A percentile compares a stretch with the other conserved stretches of the same genome.
These are phyloP conservation scores for Vigna radiata DNA, from an alignment of 306 rosid genomes.

Conservation along the genomic window DNA sequence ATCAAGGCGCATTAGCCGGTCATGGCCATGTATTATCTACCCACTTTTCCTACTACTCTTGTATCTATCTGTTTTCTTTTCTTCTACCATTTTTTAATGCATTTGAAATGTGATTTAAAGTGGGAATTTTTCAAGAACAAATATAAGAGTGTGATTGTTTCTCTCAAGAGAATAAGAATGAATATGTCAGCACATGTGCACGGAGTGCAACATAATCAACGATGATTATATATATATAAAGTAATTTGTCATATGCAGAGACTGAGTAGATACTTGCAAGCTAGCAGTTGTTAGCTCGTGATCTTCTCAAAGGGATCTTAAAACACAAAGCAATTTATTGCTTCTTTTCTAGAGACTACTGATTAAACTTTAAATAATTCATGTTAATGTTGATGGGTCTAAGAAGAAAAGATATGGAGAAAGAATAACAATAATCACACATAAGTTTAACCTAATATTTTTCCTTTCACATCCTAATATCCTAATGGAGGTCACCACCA, in stretches of 20 bases:
- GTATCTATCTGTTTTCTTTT: neutral
- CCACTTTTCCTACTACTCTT: conserved; percentile 4
- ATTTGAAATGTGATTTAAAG: neutral
- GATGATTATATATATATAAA: neutral
- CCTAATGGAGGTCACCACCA: too few species aligned
- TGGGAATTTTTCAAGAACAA: neutral
- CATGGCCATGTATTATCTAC: neutral
- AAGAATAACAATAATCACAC: too few species aligned
- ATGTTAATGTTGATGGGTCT: too few species aligned
- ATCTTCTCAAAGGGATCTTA: neutral
- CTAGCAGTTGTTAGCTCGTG: neutral
- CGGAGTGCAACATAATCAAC: neutral
- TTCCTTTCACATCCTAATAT: too few species aligned
- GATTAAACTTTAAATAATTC: too few species aligned
- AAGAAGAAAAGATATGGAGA: too few species aligned
- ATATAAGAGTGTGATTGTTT: neutral
- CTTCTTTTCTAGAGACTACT: too few species aligned
- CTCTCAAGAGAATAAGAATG: neutral
- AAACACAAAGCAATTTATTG: neutral
- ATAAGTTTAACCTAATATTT: too few species aligned
- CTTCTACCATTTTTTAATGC: neutral
- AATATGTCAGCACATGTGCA: too few species aligned
- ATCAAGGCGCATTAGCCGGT: conserved; percentile 48
- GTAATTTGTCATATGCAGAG: conserved; percentile 21
- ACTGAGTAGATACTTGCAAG: too few species aligned